Percentiles rank a stretch among this genome's conserved stretches.
Conservation (phyloP, 1,284 basidiomycete species). For the Meripilus lineatus region DNA sequence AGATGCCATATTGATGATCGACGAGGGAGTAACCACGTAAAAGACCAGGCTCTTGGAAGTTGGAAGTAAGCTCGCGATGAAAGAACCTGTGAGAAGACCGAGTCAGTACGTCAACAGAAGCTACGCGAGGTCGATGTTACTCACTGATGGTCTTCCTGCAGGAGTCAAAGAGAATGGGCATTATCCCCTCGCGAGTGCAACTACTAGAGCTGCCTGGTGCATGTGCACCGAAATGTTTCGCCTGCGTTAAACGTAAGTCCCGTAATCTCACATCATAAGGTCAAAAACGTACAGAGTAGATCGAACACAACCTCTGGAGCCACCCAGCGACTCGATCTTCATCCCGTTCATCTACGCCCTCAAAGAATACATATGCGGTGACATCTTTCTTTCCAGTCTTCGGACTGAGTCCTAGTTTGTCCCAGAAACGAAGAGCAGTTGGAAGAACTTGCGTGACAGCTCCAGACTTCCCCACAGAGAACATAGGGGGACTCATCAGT, state of each 20-base stretch:
- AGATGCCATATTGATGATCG: constrained; percentile 53
- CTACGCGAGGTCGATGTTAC: constrained; percentile 11
- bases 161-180: constrained; percentile 57
- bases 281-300: constrained; percentile 56
- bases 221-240: constrained; percentile 56
- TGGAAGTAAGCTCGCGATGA: constrained; percentile 43
- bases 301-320: constrained; percentile 46
- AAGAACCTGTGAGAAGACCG: constrained; percentile 27
- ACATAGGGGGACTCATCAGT: constrained; percentile 50
- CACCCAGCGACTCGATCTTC: constrained; percentile 47
- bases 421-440: constrained; percentile 73
- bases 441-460: constrained; percentile 60
- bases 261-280: too few species aligned
- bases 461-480: constrained; percentile 60
- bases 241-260: too few species aligned
- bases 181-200: constrained; percentile 48
- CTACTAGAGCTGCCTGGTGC: constrained; percentile 41
- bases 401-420: constrained; percentile 72
- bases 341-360: constrained; percentile 47
- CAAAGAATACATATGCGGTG: constrained; percentile 61
- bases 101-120: not conserved
- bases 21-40: constrained; percentile 61
- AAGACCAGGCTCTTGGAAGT: constrained; percentile 46
- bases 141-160: constrained; percentile 61
- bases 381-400: constrained; percentile 66